Percentiles rank a stretch among this genome's conserved stretches.
phyloP scores from a whole-genome alignment of 176 grass and related monocot genomes.

The Musa acuminata region DNA sequence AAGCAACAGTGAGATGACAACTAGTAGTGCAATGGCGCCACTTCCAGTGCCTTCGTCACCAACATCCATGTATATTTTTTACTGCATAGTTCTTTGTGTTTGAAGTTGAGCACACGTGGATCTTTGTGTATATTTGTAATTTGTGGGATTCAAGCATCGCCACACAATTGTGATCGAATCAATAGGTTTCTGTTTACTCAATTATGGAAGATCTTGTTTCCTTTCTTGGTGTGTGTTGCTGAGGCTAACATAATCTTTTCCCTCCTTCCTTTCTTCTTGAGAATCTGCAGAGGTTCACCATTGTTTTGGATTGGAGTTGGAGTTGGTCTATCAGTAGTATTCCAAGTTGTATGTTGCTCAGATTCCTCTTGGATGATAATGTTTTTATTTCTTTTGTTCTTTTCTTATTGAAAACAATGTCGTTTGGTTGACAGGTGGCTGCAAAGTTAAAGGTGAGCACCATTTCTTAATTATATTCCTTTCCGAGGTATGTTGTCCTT shows the following conservation, averaged over 20 bases:
- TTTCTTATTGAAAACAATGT: background rate
- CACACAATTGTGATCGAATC: background rate
- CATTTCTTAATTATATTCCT: constrained; percentile 10
- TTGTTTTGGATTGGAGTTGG: constrained; percentile 97
- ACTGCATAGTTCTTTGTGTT: constrained; percentile 14
- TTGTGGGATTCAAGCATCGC: background rate
- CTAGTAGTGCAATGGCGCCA: background rate
- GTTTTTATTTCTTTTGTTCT: background rate
- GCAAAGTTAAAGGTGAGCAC: constrained; percentile 81
- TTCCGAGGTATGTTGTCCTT: background rate
- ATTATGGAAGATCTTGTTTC: background rate
- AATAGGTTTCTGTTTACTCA: background rate
- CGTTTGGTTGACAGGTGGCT: constrained; percentile 44
- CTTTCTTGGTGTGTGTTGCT: background rate
- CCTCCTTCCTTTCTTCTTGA: background rate
- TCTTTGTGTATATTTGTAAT: background rate
- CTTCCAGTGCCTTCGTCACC: background rate
- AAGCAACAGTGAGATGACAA: background rate
- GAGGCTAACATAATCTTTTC: background rate
- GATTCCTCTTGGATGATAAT: too few species aligned
- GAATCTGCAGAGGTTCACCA: constrained; percentile 64
- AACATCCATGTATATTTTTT: background rate
- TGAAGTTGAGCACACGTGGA: background rate
- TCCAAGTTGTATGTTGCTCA: constrained; percentile 50
- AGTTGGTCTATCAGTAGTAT: constrained; percentile 68